These are phyloP conservation scores for Hypoxylon subgilvum DNA, from an alignment of 495 filamentous ascomycete species.

Conservation along the genomic window DNA sequence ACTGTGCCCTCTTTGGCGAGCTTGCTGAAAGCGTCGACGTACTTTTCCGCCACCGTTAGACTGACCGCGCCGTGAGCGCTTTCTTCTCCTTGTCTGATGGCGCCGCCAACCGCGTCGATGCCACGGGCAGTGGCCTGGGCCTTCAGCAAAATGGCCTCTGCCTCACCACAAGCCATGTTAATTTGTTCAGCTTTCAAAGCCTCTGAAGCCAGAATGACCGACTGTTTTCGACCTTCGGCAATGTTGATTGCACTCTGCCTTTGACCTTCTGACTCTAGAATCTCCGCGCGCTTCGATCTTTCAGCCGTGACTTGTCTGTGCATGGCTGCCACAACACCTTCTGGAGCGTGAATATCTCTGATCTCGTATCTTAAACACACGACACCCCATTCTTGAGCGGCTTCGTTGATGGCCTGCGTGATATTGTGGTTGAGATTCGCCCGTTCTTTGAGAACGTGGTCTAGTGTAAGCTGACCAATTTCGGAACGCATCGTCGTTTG, in stretches of 20 bases:
- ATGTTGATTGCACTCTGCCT: constrained; percentile 97
- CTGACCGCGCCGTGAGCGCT: constrained; percentile 81
- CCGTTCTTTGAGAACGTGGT: constrained; percentile 96
- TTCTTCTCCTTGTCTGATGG: constrained; percentile 72
- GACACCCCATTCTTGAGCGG: constrained; percentile 94
- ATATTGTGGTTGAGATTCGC: constrained; percentile 95
- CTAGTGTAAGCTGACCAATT: constrained; percentile 95
- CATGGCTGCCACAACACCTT: constrained; percentile 92
- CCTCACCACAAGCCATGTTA: constrained; percentile 88
- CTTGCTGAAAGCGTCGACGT: constrained; percentile 92
- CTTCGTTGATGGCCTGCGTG: constrained; percentile 96
- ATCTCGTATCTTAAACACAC: constrained; percentile 97
- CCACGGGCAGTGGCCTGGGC: constrained; percentile 86
- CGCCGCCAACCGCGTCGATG: constrained; percentile 80
- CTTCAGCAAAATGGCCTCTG: constrained; percentile 86
- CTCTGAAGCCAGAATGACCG: constrained; percentile 92
- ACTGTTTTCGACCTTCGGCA: constrained; percentile 94
- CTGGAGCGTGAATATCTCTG: constrained; percentile 94
- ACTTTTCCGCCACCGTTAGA: constrained; percentile 92
- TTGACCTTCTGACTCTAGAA: constrained; percentile 94
- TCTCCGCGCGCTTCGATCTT: constrained; percentile 94
- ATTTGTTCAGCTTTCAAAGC: constrained; percentile 89
- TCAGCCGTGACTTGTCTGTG: constrained; percentile 97
- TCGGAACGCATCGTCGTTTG: constrained; percentile 99
- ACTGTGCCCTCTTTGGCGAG: constrained; percentile 92